phyloP scores from a whole-genome alignment of 768 basidiomycete genomes.

The Dioszegia hungarica region DNA sequence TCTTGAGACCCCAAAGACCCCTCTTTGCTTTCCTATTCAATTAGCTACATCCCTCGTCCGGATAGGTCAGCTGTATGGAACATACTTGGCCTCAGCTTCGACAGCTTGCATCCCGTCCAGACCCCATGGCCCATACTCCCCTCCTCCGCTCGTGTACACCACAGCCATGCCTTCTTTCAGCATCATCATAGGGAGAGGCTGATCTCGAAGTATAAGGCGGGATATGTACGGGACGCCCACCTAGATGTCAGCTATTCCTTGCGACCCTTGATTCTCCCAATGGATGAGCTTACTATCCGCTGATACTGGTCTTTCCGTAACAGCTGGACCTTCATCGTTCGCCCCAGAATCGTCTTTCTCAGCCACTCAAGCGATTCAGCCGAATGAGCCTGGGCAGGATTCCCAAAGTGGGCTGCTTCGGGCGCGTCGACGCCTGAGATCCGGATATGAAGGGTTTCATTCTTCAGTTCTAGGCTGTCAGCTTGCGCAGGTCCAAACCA shows the following conservation, averaged over 20 bases:
- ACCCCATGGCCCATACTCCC: slow-evolving; percentile 69
- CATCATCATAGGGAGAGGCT: slow-evolving; percentile 65
- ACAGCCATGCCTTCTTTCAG: slow-evolving; percentile 69
- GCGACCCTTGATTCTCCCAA: neutral
- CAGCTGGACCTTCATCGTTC: slow-evolving; percentile 66
- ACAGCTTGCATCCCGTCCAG: slow-evolving; percentile 61
- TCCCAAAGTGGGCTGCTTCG: slow-evolving; percentile 82
- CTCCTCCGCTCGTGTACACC: slow-evolving; percentile 71
- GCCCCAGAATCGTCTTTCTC: slow-evolving; percentile 26
- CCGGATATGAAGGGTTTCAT: slow-evolving; percentile 78
- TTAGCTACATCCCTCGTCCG: neutral
- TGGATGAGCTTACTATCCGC: slow-evolving; percentile 61
- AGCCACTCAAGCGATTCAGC: slow-evolving; percentile 67
- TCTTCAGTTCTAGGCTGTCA: slow-evolving; percentile 59
- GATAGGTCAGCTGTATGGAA: slow-evolving; percentile 1
- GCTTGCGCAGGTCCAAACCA: neutral
- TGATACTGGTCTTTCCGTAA: slow-evolving; percentile 74
- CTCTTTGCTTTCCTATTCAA: slow-evolving; percentile 56
- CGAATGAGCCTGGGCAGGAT: slow-evolving; percentile 67
- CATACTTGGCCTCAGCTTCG: slow-evolving; percentile 67
- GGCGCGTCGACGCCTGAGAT: slow-evolving; percentile 91
- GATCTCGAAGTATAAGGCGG: slow-evolving; percentile 59
- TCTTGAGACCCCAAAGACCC: slow-evolving; percentile 67
- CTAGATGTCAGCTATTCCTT: neutral
- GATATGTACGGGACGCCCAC: slow-evolving; percentile 62